Percentiles rank a stretch among this genome's conserved stretches.
These are phyloP conservation scores for Rhizodiscina lignyota DNA, from an alignment of 495 filamentous ascomycete species.

Conservation along the genomic window DNA sequence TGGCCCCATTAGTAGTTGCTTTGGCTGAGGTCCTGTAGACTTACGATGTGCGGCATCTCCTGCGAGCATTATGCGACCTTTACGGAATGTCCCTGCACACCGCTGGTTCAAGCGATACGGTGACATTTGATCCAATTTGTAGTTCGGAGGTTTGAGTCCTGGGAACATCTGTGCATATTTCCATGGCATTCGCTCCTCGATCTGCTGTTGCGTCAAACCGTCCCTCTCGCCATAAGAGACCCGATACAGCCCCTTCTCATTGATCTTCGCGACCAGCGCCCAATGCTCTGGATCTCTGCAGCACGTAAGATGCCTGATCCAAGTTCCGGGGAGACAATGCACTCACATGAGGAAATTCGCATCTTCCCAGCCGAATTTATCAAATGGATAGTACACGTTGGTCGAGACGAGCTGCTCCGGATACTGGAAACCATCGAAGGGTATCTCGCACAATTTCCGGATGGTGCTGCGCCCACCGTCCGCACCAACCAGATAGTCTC, in stretches of 20 bases:
- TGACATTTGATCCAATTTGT: slow-evolving; percentile 34
- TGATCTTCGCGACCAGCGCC: slow-evolving; percentile 44
- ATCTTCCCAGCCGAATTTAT: slow-evolving; percentile 35
- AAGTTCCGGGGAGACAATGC: too few species aligned
- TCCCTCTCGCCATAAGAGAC: slow-evolving; percentile 40
- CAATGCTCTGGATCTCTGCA: slow-evolving; percentile 42
- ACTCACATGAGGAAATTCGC: slow-evolving; percentile 41
- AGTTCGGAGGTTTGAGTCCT: slow-evolving; percentile 39
- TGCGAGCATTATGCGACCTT: slow-evolving; percentile 37
- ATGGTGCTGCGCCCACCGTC: slow-evolving; percentile 12
- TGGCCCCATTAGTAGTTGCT: too few species aligned
- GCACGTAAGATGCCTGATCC: too few species aligned
- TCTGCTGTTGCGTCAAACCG: slow-evolving; percentile 34
- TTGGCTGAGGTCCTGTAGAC: too few species aligned
- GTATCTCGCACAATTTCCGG: too few species aligned
- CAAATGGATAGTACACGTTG: slow-evolving; percentile 43
- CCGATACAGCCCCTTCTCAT: slow-evolving; percentile 38
- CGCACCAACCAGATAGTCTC: slow-evolving; percentile 12
- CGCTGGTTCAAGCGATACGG: slow-evolving; percentile 48
- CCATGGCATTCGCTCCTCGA: slow-evolving; percentile 32
- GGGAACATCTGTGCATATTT: slow-evolving; percentile 40
- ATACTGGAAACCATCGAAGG: slow-evolving; percentile 39
- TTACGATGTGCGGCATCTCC: slow-evolving; percentile 45
- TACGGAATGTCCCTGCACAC: slow-evolving; percentile 36
- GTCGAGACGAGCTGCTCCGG: slow-evolving; percentile 45